phyloP scores from a whole-genome alignment of 208 protist species.

The Trypanosomatidae sp. region DNA sequence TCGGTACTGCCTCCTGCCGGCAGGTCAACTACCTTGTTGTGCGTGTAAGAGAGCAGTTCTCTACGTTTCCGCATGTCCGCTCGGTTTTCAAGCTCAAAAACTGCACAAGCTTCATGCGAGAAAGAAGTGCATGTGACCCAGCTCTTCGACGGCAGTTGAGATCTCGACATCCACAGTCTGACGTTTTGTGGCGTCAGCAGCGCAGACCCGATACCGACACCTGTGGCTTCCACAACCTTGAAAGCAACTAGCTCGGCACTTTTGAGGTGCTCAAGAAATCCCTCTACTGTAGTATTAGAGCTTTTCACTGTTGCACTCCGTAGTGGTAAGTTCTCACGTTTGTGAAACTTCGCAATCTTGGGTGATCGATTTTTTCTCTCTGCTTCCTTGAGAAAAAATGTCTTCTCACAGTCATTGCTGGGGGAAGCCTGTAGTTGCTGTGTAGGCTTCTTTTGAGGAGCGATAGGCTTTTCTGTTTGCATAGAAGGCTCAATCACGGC shows the following conservation, averaged over 20 bases:
- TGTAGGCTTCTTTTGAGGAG: background rate
- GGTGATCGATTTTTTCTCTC: background rate
- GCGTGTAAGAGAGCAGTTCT: background rate
- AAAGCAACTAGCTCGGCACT: conserved; percentile 7
- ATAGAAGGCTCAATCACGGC: background rate
- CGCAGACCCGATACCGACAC: conserved; percentile 3
- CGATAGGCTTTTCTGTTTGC: background rate
- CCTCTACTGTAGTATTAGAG: background rate
- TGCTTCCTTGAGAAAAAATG: background rate
- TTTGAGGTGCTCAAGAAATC: background rate
- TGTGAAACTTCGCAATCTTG: background rate
- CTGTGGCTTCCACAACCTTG: conserved; percentile 19
- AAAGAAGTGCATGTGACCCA: conserved; percentile 19
- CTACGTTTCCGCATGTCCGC: background rate
- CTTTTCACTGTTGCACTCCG: background rate
- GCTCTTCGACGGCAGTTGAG: conserved; percentile 19
- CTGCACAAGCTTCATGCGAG: background rate
- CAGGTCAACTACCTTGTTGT: background rate
- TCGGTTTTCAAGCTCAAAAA: conserved; percentile 8
- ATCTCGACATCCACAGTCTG: background rate
- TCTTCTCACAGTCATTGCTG: background rate
- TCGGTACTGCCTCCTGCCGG: background rate
- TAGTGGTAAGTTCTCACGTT: background rate
- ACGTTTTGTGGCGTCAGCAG: conserved; percentile 12
- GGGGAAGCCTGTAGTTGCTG: background rate